Conservation (phyloP, 495 filamentous ascomycete genomes). For the Penicillium verhagenii region DNA sequence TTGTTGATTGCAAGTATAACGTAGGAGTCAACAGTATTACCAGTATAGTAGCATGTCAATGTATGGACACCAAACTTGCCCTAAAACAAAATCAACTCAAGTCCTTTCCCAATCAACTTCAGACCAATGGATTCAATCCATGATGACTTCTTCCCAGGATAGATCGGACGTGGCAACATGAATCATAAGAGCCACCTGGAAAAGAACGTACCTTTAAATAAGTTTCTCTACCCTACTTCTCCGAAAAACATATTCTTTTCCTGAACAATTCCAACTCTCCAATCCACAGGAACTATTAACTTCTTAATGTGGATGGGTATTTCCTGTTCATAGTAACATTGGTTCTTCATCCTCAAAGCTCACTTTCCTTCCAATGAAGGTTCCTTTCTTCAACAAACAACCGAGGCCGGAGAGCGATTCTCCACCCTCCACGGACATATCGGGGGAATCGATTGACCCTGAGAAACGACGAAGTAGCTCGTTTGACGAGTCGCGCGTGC, state of each 20-base stretch:
- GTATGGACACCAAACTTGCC: not conserved
- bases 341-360: not conserved
- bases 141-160: conserved; percentile 8
- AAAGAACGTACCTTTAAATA: not conserved
- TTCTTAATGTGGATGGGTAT: not conserved
- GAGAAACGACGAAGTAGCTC: conserved; percentile 5
- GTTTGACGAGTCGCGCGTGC: conserved; percentile 33
- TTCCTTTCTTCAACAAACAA: conserved; percentile 10
- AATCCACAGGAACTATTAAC: no score
- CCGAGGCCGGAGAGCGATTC: not conserved
- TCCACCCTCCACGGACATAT: not conserved
- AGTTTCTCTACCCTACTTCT: not conserved
- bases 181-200: conserved; percentile 7
- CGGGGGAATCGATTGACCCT: not conserved
- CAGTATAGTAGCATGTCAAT: not conserved
- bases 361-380: conserved; percentile 5
- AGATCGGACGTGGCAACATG: conserved; percentile 14
- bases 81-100: not conserved
- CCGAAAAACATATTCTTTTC: not conserved
- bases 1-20: not conserved
- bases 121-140: conserved; percentile 3
- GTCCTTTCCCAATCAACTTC: not conserved
- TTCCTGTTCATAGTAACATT: not conserved
- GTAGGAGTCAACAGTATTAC: not conserved
- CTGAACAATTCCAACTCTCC: not conserved